Percentiles rank a stretch among this genome's conserved stretches.
phyloP scores from a whole-genome alignment of 2,329 filamentous ascomycete species.

The Venturia effusa region DNA sequence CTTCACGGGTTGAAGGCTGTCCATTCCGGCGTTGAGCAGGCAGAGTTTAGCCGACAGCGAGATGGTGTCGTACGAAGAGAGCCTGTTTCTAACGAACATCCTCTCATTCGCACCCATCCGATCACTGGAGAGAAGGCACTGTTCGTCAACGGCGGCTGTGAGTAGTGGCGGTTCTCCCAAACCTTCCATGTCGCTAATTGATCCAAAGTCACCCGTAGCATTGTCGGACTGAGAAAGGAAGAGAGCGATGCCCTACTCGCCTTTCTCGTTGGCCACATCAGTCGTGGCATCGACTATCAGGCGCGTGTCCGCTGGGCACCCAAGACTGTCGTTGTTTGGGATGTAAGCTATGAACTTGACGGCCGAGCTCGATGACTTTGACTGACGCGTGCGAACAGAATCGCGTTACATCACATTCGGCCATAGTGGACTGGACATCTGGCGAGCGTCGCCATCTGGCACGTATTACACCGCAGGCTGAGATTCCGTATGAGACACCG shows the following conservation, averaged over 20 bases:
- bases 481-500: conserved; percentile 59
- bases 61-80: conserved; percentile 66
- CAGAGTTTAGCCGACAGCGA: conserved; percentile 52
- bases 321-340: conserved; percentile 78
- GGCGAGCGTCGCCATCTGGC: conserved; percentile 70
- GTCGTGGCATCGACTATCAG: conserved; percentile 63
- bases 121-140: conserved; percentile 74
- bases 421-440: conserved; percentile 70
- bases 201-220: conserved; percentile 58
- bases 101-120: conserved; percentile 71
- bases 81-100: conserved; percentile 63
- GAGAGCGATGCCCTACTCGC: conserved; percentile 69
- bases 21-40: conserved; percentile 72
- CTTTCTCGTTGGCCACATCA: conserved; percentile 67
- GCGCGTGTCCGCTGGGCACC: conserved; percentile 65
- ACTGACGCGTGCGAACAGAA: conserved; percentile 34
- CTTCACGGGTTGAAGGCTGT: conserved; percentile 71
- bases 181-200: conserved; percentile 11
- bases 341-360: conserved; percentile 32
- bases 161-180: conserved; percentile 22
- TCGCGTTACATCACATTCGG: conserved; percentile 66
- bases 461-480: conserved; percentile 72
- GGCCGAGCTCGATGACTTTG: neutral
- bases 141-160: conserved; percentile 73
- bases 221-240: conserved; percentile 76